Base-by-base conservation (phyloP, 2,329 filamentous ascomycete genomes). In the Fusarium gaditjirri region DNA sequence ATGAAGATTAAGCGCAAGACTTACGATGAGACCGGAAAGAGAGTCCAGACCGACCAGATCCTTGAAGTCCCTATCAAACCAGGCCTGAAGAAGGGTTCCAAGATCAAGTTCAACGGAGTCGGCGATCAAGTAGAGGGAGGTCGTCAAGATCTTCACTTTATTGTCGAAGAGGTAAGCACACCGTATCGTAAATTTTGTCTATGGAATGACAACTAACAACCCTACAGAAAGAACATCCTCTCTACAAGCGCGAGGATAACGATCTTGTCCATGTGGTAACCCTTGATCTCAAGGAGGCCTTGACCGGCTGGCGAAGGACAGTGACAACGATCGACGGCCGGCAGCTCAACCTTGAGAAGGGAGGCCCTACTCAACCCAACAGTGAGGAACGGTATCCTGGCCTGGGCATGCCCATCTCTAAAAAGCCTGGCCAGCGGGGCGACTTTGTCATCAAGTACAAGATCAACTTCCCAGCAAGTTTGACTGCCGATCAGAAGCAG, bases 1-100 rank as follows among this genome's bases (percentile, higher is more conserved):
- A 94, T 99, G 88, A 97, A 96, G 85, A 97, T 98, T 73, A 98
- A 97, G 86, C 90, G 95, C 78, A 98, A 98, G 89, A 94, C 92
- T 23, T 98, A 94, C 80, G 96, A 99, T 81, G 86, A 91, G 25
- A 91, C 88, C 2, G 94, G 94, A 64, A 97, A 97, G 85, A 91
- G 94, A 76, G 93, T 90, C 46, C 92, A 92, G 6, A 93, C 95
- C 68, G 96, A 99, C 77, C 93, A 95, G 78, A 94, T 98, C 23
- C 85, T 99, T 35, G 94, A 97, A 79, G 95, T 98, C 57, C 94
- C 94, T 50, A 97, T 99, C 84, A 98, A 98, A 84, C 91, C 94
- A 10, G 96, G 96, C 65, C 84, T 98, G 82, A 98, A 98, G 84
- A 95, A 97, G 76, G 96, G 96, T 35, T 97, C 94, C 78, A 99